Evolutionary conservation across 2,329 filamentous ascomycete species (phyloP).

Genomic region (Diplodia mutila): DNA sequence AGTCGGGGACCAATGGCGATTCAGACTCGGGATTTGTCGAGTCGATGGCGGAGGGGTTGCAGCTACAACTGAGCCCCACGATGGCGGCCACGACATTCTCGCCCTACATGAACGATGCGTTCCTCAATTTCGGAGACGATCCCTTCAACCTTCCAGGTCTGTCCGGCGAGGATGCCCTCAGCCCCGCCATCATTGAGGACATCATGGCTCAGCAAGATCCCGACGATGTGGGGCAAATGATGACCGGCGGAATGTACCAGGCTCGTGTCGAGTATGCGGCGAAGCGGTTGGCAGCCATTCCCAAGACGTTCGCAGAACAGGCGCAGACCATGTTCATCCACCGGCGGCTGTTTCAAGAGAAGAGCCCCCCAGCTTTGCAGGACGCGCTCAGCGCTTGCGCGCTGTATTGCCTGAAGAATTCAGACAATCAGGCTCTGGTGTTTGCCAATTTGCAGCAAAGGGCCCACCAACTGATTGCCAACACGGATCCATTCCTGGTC

Average conservation of each 20-base stretch:
- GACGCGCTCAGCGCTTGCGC: constrained; percentile 30
- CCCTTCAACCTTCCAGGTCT: constrained; percentile 28
- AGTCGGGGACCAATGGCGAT: not conserved
- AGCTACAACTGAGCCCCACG: not conserved
- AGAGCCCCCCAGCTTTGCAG: constrained; percentile 27
- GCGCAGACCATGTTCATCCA: constrained; percentile 30
- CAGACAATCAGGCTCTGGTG: constrained; percentile 27
- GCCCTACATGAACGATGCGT: constrained; percentile 9
- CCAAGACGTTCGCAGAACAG: constrained; percentile 29
- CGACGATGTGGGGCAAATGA: not conserved
- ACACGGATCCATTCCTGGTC: constrained; percentile 10
- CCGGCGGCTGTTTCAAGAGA: constrained; percentile 26
- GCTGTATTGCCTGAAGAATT: constrained; percentile 27
- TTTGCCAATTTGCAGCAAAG: constrained; percentile 28
- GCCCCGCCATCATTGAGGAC: constrained; percentile 5
- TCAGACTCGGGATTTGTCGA: not conserved
- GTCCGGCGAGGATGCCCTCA: not conserved
- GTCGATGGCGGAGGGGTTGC: not conserved
- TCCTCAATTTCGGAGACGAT: constrained; percentile 28
- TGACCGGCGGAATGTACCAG: constrained; percentile 3
- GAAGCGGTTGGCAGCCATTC: constrained; percentile 16
- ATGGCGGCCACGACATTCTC: not conserved
- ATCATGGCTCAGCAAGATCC: not conserved
- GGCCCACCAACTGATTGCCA: constrained; percentile 27
- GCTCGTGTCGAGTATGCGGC: constrained; percentile 26